Evolutionary conservation across 2,329 filamentous ascomycete genomes (phyloP).

Genomic region (Exophiala calicioides): DNA sequence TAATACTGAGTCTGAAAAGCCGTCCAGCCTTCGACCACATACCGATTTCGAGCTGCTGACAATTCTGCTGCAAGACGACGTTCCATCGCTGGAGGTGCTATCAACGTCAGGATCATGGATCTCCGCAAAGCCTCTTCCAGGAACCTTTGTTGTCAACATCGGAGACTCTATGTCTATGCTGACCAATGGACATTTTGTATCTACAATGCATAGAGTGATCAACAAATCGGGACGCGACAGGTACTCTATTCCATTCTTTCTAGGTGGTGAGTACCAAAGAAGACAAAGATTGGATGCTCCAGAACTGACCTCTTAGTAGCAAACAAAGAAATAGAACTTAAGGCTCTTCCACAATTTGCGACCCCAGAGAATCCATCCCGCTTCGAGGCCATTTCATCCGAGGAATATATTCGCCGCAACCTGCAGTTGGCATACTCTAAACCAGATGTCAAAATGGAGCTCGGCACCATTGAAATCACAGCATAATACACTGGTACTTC

Average conservation of each 20-base stretch:
- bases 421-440: too few relatives aligned
- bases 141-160: constrained; percentile 52
- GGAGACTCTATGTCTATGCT: constrained; percentile 54
- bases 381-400: too few relatives aligned
- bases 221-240: constrained; percentile 36
- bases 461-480: too few relatives aligned
- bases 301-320: too few relatives aligned
- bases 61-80: constrained; percentile 56
- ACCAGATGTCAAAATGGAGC: too few relatives aligned
- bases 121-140: constrained; percentile 42
- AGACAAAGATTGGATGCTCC: too few relatives aligned
- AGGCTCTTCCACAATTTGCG: too few relatives aligned
- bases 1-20: constrained; percentile 29
- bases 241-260: constrained; percentile 60
- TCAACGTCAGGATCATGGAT: constrained; percentile 44
- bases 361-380: too few relatives aligned
- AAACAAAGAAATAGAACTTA: too few relatives aligned
- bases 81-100: constrained; percentile 55
- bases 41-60: constrained; percentile 58
- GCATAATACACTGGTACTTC: too few relatives aligned
- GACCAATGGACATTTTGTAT: constrained; percentile 52
- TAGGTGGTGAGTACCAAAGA: constrained; percentile 57
- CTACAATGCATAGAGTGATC: constrained; percentile 57
- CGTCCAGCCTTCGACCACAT: constrained; percentile 38
- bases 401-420: too few relatives aligned